These are phyloP conservation scores for Nemania sp. DNA, from an alignment of 2,329 filamentous ascomycete genomes.

Conservation along the genomic window DNA sequence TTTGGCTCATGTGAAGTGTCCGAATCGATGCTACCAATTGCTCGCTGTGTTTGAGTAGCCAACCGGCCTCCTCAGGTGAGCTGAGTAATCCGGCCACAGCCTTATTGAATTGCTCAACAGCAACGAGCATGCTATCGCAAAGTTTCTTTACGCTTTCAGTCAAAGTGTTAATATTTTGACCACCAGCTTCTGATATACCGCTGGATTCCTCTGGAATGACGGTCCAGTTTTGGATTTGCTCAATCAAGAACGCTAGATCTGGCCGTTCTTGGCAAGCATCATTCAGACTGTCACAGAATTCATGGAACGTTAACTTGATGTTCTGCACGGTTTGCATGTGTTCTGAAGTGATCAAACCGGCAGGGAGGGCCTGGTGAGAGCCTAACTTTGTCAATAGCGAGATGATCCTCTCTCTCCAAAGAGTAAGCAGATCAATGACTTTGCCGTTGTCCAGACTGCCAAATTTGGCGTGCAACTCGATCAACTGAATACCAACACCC, in stretches of 20 bases:
- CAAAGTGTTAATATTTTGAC: conserved; percentile 49
- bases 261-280: conserved; percentile 53
- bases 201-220: conserved; percentile 40
- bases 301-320: conserved; percentile 44
- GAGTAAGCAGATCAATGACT: conserved; percentile 51
- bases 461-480: conserved; percentile 70
- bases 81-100: conserved; percentile 58
- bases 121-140: conserved; percentile 78
- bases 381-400: conserved; percentile 48
- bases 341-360: conserved; percentile 51
- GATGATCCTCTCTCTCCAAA: conserved; percentile 55
- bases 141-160: conserved; percentile 63
- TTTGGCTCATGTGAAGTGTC: conserved; percentile 62
- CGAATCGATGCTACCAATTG: conserved; percentile 58
- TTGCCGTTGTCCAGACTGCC: conserved; percentile 55
- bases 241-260: conserved; percentile 66
- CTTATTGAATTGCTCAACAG: conserved; percentile 73
- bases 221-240: conserved; percentile 70
- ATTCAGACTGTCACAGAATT: conserved; percentile 49
- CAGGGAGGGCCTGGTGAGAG: conserved; percentile 54
- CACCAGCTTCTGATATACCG: conserved; percentile 7
- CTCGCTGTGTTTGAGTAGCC: conserved; percentile 63
- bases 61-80: conserved; percentile 64
- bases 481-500: conserved; percentile 62
- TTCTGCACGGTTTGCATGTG: conserved; percentile 42